These are phyloP conservation scores for Cladosporium sp. DNA, from an alignment of 2,329 filamentous ascomycete species.

Conservation along the genomic window DNA sequence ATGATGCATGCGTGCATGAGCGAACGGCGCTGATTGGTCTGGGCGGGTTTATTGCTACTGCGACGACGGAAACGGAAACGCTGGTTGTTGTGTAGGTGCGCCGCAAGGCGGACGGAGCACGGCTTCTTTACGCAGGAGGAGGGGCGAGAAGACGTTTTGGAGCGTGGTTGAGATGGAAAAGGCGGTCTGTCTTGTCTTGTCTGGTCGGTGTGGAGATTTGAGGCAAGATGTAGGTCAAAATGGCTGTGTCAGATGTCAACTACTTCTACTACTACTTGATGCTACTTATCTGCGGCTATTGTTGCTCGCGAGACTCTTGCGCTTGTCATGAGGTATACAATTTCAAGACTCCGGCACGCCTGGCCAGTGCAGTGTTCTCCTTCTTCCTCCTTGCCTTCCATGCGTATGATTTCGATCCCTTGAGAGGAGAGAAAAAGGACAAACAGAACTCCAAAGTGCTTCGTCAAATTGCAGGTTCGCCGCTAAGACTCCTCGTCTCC, in stretches of 20 bases:
- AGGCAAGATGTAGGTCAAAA: neutral
- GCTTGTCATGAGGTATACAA: neutral
- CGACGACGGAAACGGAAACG: neutral
- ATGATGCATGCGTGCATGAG: no score
- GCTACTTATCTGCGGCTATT: neutral
- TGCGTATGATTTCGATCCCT: neutral
- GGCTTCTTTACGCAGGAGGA: neutral
- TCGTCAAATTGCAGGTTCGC: neutral
- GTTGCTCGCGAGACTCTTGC: neutral
- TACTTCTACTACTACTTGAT: neutral
- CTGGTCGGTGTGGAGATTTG: neutral
- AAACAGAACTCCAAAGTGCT: neutral
- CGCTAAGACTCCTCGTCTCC: constrained; percentile 37
- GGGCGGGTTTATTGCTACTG: neutral
- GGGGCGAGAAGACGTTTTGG: neutral
- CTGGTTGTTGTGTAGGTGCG: neutral
- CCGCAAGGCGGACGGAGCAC: neutral
- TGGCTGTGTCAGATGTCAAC: neutral
- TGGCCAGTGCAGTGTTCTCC: neutral
- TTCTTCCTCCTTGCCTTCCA: neutral
- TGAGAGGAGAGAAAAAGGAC: neutral
- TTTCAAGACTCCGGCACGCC: neutral
- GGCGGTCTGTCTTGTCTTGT: neutral
- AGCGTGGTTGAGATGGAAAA: neutral
- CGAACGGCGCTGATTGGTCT: neutral